Percentiles rank a stretch among this genome's conserved stretches.
These are phyloP conservation scores for Coniochaeta sp. DNA, from an alignment of 2,329 filamentous ascomycete species.

Conservation along the genomic window DNA sequence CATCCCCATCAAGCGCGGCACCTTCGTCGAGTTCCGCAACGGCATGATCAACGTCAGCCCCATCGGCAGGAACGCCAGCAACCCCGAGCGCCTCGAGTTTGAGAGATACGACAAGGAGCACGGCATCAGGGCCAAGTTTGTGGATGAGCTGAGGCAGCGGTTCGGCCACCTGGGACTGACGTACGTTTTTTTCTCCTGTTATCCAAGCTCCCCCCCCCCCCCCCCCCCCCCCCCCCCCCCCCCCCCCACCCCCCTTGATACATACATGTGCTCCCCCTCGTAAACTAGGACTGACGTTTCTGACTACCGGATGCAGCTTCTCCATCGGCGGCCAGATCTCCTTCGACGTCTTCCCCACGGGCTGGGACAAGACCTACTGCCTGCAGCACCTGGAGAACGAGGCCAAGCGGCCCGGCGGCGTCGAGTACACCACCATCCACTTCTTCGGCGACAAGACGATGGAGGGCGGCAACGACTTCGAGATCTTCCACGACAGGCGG, in stretches of 20 bases:
- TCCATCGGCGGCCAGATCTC: slow-evolving; percentile 97
- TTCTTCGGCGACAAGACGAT: slow-evolving; percentile 98
- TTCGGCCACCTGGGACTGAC: slow-evolving; percentile 82
- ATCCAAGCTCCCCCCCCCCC: no score
- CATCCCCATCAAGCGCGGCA: slow-evolving; percentile 75
- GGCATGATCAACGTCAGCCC: slow-evolving; percentile 86
- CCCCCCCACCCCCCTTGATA: slow-evolving; percentile 1
- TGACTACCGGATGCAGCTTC: slow-evolving; percentile 45
- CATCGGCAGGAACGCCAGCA: slow-evolving; percentile 77
- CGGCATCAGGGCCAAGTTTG: slow-evolving; percentile 69
- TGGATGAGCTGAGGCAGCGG: slow-evolving; percentile 66
- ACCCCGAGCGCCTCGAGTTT: slow-evolving; percentile 74
- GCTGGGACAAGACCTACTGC: slow-evolving; percentile 99
- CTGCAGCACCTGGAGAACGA: slow-evolving; percentile 80
- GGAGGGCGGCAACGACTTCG: slow-evolving; percentile 87
- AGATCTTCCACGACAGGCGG: slow-evolving; percentile 78
- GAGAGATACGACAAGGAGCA: slow-evolving; percentile 73
- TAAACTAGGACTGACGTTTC: not conserved
- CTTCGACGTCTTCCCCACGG: slow-evolving; percentile 93
- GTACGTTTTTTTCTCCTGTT: slow-evolving; percentile 54
- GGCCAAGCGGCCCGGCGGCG: slow-evolving; percentile 58
- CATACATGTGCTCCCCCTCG: not conserved
- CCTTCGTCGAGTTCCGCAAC: slow-evolving; percentile 83
- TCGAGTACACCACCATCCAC: slow-evolving; percentile 81
- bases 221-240: no score